Conservation (phyloP, 176 grass and related monocot genomes). For the Otatea glauca region DNA sequence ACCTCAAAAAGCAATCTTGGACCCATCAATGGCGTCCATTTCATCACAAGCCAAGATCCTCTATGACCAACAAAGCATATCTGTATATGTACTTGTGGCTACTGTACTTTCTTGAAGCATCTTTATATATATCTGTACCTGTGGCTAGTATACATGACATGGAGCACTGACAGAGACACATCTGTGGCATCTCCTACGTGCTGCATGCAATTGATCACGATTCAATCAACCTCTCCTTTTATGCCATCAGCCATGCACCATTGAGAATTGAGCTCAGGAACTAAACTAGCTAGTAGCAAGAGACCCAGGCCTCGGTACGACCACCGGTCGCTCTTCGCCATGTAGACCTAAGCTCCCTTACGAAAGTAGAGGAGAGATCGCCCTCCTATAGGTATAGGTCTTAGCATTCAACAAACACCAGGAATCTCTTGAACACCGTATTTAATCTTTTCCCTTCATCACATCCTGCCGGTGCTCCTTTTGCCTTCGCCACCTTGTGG, state of each 20-base stretch:
- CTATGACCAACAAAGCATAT: constrained; percentile 28
- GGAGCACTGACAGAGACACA: too few relatives aligned
- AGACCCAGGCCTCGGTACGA: constrained; percentile 51
- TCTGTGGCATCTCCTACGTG: not conserved
- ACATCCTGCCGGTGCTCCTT: constrained; percentile 67
- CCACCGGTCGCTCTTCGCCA: constrained; percentile 61
- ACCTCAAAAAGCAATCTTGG: constrained; percentile 70
- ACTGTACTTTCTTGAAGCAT: not conserved
- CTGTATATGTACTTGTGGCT: not conserved
- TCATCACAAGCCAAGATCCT: constrained; percentile 37
- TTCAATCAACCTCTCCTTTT: constrained; percentile 58
- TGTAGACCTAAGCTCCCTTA: constrained; percentile 55
- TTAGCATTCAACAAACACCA: constrained; percentile 30
- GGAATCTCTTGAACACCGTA: constrained; percentile 53
- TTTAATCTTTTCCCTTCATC: constrained; percentile 69
- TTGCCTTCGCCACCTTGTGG: constrained; percentile 40
- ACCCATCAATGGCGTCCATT: constrained; percentile 75
- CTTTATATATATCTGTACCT: not conserved
- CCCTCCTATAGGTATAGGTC: constrained; percentile 47
- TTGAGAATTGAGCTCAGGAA: constrained; percentile 51
- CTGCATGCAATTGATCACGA: constrained; percentile 11
- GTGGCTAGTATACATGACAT: too few relatives aligned
- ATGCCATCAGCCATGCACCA: constrained; percentile 33
- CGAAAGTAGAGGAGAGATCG: constrained; percentile 59
- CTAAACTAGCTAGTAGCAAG: constrained; percentile 37